Evolutionary conservation across 495 filamentous ascomycete species (phyloP).

Genomic region (Bacidia rubella): DNA sequence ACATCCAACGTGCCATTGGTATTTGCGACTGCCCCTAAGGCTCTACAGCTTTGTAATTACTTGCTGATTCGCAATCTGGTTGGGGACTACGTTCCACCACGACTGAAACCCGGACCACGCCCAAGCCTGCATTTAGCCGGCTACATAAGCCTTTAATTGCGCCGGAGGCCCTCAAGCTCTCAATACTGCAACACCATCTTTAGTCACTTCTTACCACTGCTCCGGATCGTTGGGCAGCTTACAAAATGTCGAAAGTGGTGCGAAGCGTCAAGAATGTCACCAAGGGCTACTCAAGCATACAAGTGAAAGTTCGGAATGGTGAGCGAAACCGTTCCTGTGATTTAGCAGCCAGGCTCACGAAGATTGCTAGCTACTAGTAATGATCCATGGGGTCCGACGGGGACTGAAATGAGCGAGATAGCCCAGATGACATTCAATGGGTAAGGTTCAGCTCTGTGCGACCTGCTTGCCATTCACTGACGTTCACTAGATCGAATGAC

Average conservation of each 20-base stretch:
- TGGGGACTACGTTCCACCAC: too few species aligned
- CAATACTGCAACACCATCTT: neutral
- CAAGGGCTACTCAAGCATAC: constrained; percentile 92
- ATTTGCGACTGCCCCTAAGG: too few species aligned
- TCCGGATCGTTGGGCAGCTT: constrained; percentile 11
- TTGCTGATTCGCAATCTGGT: too few species aligned
- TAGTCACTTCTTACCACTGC: neutral
- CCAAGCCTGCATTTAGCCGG: neutral
- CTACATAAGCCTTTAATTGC: neutral
- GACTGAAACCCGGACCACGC: neutral
- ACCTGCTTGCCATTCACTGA: constrained; percentile 12
- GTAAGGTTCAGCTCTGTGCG: constrained; percentile 40
- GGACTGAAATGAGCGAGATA: constrained; percentile 98
- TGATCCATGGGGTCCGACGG: constrained; percentile 97
- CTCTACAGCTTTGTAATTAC: too few species aligned
- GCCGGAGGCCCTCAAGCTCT: neutral
- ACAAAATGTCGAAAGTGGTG: constrained; percentile 86
- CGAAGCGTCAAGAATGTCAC: constrained; percentile 99
- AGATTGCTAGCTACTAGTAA: constrained; percentile 76
- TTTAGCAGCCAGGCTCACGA: constrained; percentile 7
- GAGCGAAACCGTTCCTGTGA: constrained; percentile 21
- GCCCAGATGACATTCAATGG: constrained; percentile 93
- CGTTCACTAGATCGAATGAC: constrained; percentile 60
- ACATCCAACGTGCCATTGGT: too few species aligned
- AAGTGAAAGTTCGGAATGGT: constrained; percentile 99